A percentile compares a stretch with the other conserved stretches of the same genome.
Conservation (phyloP, 2,329 filamentous ascomycete species). For the Ophiocordyceps polyrhachis-furcata region DNA sequence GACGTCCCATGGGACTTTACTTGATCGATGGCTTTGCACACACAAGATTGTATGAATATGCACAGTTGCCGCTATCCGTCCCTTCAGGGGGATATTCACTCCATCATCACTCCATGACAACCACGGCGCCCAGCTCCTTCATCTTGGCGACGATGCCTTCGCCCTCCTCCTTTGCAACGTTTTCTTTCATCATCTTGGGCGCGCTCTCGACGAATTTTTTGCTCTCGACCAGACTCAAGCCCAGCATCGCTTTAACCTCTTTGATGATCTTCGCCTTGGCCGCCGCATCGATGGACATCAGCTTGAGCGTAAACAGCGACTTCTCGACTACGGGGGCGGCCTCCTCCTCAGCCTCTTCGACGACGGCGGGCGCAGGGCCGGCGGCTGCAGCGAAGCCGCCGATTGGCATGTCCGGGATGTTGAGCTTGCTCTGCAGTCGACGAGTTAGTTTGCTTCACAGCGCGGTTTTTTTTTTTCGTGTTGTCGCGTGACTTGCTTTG, state of each 20-base stretch:
- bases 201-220: constrained; percentile 99
- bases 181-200: constrained; percentile 98
- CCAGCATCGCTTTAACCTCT: constrained; percentile 93
- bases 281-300: constrained; percentile 69
- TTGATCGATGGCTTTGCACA: constrained; percentile 18
- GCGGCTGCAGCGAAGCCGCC: constrained; percentile 72
- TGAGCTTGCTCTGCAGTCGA: constrained; percentile 55
- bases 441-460: not conserved
- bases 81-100: constrained; percentile 4
- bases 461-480: too few relatives aligned
- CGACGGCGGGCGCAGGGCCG: constrained; percentile 39
- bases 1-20: constrained; percentile 1
- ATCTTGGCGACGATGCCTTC: constrained; percentile 95
- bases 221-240: constrained; percentile 89
- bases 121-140: constrained; percentile 82
- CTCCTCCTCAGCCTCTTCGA: constrained; percentile 70
- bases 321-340: constrained; percentile 84
- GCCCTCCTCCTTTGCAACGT: constrained; percentile 93
- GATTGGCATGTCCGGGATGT: constrained; percentile 94
- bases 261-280: constrained; percentile 99
- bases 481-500: constrained; percentile 61
- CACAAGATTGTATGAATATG: constrained; percentile 20
- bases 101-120: constrained; percentile 68
- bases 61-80: constrained; percentile 15
- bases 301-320: constrained; percentile 92